phyloP scores from a whole-genome alignment of 2,329 filamentous ascomycete genomes.

The Purpureocillium lavendulum region DNA sequence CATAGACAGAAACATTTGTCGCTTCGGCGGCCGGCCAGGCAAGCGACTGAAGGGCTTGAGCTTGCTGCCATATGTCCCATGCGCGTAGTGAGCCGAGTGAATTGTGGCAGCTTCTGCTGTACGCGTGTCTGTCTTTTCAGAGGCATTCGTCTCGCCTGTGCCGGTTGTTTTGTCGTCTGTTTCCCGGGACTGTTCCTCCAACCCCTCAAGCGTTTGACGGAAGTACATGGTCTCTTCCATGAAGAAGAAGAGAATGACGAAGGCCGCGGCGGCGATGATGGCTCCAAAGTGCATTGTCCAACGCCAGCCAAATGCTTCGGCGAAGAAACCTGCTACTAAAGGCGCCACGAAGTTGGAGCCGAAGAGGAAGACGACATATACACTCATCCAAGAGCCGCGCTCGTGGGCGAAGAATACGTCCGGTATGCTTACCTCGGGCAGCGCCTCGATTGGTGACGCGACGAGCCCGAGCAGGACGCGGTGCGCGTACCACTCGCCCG shows the following conservation, averaged over 20 bases:
- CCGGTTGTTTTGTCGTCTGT: background rate
- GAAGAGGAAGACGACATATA: constrained; percentile 29
- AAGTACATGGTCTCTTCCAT: constrained; percentile 52
- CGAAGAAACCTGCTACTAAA: constrained; percentile 40
- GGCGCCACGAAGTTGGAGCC: constrained; percentile 37
- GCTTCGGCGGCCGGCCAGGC: too few species aligned
- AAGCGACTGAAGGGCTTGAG: too few species aligned
- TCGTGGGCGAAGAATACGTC: constrained; percentile 35
- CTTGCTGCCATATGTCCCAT: too few species aligned
- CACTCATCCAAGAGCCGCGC: constrained; percentile 29
- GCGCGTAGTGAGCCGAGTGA: too few species aligned
- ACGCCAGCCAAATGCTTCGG: constrained; percentile 37
- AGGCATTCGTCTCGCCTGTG: too few species aligned
- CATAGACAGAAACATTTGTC: too few species aligned
- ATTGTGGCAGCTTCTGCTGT: too few species aligned
- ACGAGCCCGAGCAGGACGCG: constrained; percentile 19
- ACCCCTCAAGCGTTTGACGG: constrained; percentile 24
- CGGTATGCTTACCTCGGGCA: constrained; percentile 21
- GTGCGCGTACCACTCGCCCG: constrained; percentile 16
- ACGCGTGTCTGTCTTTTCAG: too few species aligned
- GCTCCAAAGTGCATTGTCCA: constrained; percentile 41
- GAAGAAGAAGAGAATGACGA: constrained; percentile 39
- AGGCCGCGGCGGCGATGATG: constrained; percentile 39
- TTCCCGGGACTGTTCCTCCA: constrained; percentile 1
- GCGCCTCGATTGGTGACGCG: constrained; percentile 19